Base-by-base conservation (phyloP, 257 asterid genomes). In the Schizonepeta tenuifolia region DNA sequence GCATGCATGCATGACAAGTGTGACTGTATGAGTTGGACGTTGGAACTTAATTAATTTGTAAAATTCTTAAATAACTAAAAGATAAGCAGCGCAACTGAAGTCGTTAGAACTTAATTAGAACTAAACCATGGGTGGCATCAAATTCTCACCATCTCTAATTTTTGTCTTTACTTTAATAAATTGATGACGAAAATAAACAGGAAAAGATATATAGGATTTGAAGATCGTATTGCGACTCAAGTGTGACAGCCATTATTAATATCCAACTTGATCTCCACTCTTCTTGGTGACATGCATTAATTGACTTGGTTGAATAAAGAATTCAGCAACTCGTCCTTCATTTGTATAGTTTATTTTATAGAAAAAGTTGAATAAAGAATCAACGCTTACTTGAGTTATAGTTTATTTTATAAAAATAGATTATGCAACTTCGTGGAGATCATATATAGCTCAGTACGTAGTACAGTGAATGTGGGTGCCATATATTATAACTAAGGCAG, bases 221-320 rank as follows among this genome's bases (percentile, higher is more conserved):
- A 62, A 41, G 44, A 59, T 38, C 43, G 43, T 7, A 51, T 54
- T 33, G 63, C 9, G 64, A 21, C 20, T 21, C 50, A 69, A 58
- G 73, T 51, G 75, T 66, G 80, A 79, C 75, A 79, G 75, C 78
- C 47, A 65, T 75, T 31, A 24, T 24, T 64, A 77, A 73, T 73
- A 59, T 57, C 74, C 72, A 77, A 57, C 72, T 50, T 65, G 73
- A 77, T 77, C 84, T 73, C 74, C 82, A 65, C 75, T 50, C 43
- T 74, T 64, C 41, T 59, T 64, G 80, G 78, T 74, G 80, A 28
- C 50, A 41, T 20, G 49, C 46, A 58, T 50, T 70, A 4, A 36
- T 7, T 73, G 60, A 38, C 24, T 67, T 51, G 2, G 21, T 51
- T 60, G 17, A 60, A 1, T 28, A 28, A 28, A 28, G 33, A 28